Conservation (phyloP, 352 stramenopile genomes). For the Pythium rhizo-oryzae region DNA sequence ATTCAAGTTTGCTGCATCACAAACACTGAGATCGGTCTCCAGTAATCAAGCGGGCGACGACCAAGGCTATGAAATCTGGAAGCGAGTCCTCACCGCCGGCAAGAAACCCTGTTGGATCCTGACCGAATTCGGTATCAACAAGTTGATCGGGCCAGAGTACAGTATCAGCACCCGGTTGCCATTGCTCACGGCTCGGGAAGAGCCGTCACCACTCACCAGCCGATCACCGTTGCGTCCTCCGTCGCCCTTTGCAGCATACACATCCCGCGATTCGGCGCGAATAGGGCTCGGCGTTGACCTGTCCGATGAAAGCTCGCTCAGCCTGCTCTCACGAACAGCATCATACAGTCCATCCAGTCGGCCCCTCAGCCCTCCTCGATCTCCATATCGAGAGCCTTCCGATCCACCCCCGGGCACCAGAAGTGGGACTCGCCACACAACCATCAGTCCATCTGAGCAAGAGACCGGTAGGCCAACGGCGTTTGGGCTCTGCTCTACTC, state of each 20-base stretch:
- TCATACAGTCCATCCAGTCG: constrained; percentile 40
- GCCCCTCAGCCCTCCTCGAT: constrained; percentile 32
- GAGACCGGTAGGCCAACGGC: neutral
- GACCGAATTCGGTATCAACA: constrained; percentile 58
- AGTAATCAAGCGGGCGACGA: constrained; percentile 27
- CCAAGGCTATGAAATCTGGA: constrained; percentile 41
- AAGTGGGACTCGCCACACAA: neutral
- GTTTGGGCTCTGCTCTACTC: constrained; percentile 3
- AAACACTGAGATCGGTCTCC: constrained; percentile 5
- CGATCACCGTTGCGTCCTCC: constrained; percentile 39
- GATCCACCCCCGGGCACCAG: neutral
- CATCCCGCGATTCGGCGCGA: constrained; percentile 40
- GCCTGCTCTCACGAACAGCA: constrained; percentile 42
- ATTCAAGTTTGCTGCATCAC: constrained; percentile 33
- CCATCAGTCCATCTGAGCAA: neutral
- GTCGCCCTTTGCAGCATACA: constrained; percentile 46
- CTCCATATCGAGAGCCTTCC: constrained; percentile 36
- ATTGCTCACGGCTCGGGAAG: constrained; percentile 33
- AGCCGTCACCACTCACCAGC: constrained; percentile 18
- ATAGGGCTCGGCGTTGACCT: constrained; percentile 55
- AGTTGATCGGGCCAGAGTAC: constrained; percentile 69
- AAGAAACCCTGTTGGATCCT: constrained; percentile 75
- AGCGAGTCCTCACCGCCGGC: constrained; percentile 43
- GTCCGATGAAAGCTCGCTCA: constrained; percentile 49
- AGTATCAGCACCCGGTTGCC: constrained; percentile 50